A percentile compares a stretch with the other conserved stretches of the same genome.
These are phyloP conservation scores for Kalanchoe fedtschenkoi DNA, from an alignment of 164 flowering plant genomes.

Conservation along the genomic window DNA sequence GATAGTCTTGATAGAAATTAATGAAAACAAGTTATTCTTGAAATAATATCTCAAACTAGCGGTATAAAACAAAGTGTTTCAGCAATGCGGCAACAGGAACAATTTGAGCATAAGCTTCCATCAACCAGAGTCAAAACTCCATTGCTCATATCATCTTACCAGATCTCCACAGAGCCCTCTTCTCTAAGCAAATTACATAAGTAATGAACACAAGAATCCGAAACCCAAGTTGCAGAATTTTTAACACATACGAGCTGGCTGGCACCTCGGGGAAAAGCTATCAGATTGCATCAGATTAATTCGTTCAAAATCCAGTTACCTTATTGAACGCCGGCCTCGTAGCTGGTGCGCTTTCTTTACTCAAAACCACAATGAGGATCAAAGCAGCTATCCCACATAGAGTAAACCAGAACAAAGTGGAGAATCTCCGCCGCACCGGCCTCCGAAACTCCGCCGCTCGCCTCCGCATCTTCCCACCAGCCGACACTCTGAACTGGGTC, in stretches of 20 bases:
- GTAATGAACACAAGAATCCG: no score
- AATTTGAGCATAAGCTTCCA: not conserved
- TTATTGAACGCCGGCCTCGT: slow-evolving; percentile 24
- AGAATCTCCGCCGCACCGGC: slow-evolving; percentile 50
- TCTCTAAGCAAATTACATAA: no score
- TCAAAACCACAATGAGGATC: slow-evolving; percentile 36
- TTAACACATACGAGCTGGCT: no score
- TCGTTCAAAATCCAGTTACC: slow-evolving; percentile 15
- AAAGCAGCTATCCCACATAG: slow-evolving; percentile 31
- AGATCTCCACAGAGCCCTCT: no score
- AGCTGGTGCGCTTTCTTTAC: slow-evolving; percentile 30
- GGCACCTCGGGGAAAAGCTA: no score
- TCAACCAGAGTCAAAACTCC: not conserved
- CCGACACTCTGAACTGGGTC: not conserved
- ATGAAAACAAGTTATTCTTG: no score
- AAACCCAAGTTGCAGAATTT: no score
- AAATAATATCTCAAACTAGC: no score
- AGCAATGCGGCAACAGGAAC: not conserved
- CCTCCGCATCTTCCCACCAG: slow-evolving; percentile 43
- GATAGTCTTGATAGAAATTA: no score
- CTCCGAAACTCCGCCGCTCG: slow-evolving; percentile 52
- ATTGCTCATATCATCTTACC: not conserved
- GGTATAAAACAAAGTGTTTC: not conserved
- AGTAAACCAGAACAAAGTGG: slow-evolving; percentile 47
- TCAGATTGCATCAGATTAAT: not conserved